Conservation (phyloP, 2,329 filamentous ascomycete genomes). For the Aschersonia sp. region DNA sequence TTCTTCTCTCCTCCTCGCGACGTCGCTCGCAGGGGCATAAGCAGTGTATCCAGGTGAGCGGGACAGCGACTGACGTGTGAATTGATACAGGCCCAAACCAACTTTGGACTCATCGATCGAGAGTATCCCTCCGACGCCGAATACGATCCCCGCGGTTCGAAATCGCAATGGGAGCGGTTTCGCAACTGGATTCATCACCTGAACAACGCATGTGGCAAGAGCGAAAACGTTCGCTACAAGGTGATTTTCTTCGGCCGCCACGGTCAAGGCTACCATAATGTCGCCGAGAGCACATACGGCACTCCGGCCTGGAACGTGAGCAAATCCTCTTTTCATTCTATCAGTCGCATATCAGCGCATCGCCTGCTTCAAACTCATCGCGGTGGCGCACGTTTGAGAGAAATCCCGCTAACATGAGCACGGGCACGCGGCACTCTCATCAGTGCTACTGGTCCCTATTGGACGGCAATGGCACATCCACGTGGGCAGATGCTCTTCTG, state of each 20-base stretch:
- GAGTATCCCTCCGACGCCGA: conserved; percentile 41
- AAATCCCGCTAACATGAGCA: neutral
- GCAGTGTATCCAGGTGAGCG: neutral
- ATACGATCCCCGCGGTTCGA: conserved; percentile 21
- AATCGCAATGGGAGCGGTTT: conserved; percentile 53
- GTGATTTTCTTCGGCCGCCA: conserved; percentile 56
- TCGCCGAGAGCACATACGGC: conserved; percentile 50
- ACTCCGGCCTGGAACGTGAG: conserved; percentile 54
- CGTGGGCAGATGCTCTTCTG: conserved; percentile 50
- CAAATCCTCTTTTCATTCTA: conserved; percentile 6
- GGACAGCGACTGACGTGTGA: neutral
- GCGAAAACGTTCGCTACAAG: conserved; percentile 42
- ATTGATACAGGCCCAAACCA: conserved; percentile 33
- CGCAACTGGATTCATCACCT: conserved; percentile 39
- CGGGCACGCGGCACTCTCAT: no score
- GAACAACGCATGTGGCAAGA: conserved; percentile 24
- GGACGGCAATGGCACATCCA: conserved; percentile 46
- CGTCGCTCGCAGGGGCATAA: no score
- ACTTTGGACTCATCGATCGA: conserved; percentile 52
- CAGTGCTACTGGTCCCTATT: conserved; percentile 51
- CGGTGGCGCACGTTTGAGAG: neutral
- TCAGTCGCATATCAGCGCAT: neutral
- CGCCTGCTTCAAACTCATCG: neutral
- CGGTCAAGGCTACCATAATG: conserved; percentile 51
- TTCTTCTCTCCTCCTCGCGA: no score